A percentile compares a stretch with the other conserved stretches of the same genome.
phyloP scores from a whole-genome alignment of 108 stramenopile genomes.

The Nannochloropsis gaditana region DNA sequence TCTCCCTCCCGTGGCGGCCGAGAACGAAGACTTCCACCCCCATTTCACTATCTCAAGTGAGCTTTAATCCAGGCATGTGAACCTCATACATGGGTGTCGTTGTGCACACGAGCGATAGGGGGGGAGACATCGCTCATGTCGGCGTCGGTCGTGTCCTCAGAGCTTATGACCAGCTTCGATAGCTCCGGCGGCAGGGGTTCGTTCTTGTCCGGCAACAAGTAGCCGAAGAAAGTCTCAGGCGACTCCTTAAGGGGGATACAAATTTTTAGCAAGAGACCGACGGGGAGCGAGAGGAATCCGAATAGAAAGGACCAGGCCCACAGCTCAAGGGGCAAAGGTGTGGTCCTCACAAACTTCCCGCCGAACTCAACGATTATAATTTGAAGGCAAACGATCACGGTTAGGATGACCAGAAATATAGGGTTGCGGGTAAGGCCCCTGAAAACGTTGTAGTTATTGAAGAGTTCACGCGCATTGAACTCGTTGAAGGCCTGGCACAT shows the following conservation, averaged over 20 bases:
- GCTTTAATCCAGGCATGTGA: too few species aligned
- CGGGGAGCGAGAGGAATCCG: background rate
- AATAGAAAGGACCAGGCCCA: slow-evolving; percentile 25
- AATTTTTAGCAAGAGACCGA: background rate
- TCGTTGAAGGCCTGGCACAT: slow-evolving; percentile 97
- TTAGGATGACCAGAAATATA: slow-evolving; percentile 70
- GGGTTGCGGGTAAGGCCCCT: slow-evolving; percentile 67
- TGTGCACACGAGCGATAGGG: background rate
- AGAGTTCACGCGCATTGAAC: slow-evolving; percentile 77
- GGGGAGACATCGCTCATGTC: background rate
- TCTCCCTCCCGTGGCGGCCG: too few species aligned
- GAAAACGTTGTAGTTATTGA: slow-evolving; percentile 73
- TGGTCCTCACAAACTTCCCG: slow-evolving; percentile 44
- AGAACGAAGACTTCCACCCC: too few species aligned
- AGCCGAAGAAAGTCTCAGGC: background rate
- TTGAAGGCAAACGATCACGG: slow-evolving; percentile 71
- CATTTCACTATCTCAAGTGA: too few species aligned
- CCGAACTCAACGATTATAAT: slow-evolving; percentile 53
- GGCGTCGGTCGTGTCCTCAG: background rate
- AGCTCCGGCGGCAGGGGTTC: background rate
- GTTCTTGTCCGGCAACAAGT: background rate
- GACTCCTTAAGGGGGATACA: background rate
- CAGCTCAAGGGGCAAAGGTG: slow-evolving; percentile 27
- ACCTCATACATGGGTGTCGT: background rate
- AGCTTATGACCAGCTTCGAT: background rate